phyloP scores from a whole-genome alignment of 2,329 filamentous ascomycete species.

The Pleurostoma richardsiae region DNA sequence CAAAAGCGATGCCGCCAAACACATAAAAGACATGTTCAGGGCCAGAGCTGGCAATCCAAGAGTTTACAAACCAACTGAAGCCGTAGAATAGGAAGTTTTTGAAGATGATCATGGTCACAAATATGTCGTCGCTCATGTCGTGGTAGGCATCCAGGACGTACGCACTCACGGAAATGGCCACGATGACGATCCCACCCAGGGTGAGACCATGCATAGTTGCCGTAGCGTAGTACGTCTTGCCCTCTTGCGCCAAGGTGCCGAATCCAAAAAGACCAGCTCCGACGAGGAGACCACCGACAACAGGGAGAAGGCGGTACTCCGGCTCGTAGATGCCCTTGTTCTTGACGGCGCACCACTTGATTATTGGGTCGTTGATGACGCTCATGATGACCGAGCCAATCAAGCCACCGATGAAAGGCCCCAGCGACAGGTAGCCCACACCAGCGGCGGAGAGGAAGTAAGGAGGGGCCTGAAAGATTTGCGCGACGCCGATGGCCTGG shows the following conservation, averaged over 20 bases:
- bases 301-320: constrained; percentile 31
- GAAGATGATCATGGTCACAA: constrained; percentile 35
- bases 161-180: constrained; percentile 21
- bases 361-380: constrained; percentile 24
- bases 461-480: constrained; percentile 30
- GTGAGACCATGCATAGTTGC: constrained; percentile 21
- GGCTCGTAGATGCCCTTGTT: constrained; percentile 34
- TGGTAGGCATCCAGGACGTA: constrained; percentile 32
- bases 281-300: constrained; percentile 19
- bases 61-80: no score
- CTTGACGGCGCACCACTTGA: constrained; percentile 27
- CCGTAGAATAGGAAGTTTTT: no score
- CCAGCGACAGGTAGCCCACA: constrained; percentile 31
- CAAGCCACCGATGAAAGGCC: constrained; percentile 30
- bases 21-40: no score
- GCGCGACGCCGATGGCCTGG: constrained; percentile 30
- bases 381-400: constrained; percentile 22
- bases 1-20: no score
- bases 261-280: constrained; percentile 24
- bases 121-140: constrained; percentile 33
- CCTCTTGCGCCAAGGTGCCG: constrained; percentile 19
- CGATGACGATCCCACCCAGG: constrained; percentile 16
- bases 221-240: constrained; percentile 18
- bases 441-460: constrained; percentile 26
- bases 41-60: no score